phyloP scores from a whole-genome alignment of 148 eudicot species.

The Vaccinium macrocarpon region DNA sequence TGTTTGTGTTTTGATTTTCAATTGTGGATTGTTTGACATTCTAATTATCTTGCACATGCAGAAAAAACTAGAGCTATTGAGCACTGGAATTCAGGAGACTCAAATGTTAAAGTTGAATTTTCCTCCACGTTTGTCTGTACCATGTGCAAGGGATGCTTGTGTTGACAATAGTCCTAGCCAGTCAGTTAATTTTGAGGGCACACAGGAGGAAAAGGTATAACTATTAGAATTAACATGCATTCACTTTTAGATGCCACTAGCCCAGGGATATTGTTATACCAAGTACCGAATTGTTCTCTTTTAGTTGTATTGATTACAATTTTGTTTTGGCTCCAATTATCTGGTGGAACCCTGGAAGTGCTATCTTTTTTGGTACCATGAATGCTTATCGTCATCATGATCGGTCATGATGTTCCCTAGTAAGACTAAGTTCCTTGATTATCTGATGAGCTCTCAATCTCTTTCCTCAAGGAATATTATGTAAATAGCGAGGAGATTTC shows the following conservation, averaged over 20 bases:
- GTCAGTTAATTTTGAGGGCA: slow-evolving; percentile 23
- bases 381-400: background rate
- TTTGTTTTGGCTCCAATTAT: slow-evolving; percentile 1
- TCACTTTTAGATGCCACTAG: background rate
- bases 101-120: slow-evolving; percentile 41
- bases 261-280: slow-evolving; percentile 1
- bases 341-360: background rate
- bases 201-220: slow-evolving; percentile 44
- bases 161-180: slow-evolving; percentile 22
- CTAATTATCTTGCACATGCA: slow-evolving; percentile 35
- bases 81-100: slow-evolving; percentile 54
- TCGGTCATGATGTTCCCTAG: background rate
- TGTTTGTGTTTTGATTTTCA: background rate
- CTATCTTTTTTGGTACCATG: background rate
- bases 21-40: background rate
- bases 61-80: slow-evolving; percentile 47
- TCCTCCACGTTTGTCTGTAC: slow-evolving; percentile 17
- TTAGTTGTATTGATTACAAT: background rate
- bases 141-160: slow-evolving; percentile 24
- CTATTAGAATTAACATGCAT: background rate
- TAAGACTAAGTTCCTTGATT: background rate
- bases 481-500: background rate
- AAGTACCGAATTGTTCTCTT: background rate
- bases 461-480: background rate
- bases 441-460: background rate